These are phyloP conservation scores for Zymoseptoria ardabiliae DNA, from an alignment of 2,329 filamentous ascomycete genomes.

Conservation along the genomic window DNA sequence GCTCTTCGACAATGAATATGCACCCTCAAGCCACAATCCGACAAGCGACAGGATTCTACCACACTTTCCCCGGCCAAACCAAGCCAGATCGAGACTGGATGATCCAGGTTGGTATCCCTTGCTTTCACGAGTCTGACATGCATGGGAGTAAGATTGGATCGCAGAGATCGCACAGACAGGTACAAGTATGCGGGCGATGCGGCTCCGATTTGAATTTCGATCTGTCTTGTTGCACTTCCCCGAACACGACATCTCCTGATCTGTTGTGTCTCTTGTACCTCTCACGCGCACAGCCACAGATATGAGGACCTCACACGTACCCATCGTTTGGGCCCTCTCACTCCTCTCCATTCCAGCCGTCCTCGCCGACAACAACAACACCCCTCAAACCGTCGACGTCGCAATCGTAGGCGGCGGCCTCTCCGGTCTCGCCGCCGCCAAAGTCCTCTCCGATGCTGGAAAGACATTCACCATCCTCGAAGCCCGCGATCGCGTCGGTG, in stretches of 20 bases:
- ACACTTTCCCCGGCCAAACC: background rate
- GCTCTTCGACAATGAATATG: no score
- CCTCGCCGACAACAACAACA: background rate
- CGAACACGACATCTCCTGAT: background rate
- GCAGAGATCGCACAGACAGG: background rate
- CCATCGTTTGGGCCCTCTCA: background rate
- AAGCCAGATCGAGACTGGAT: background rate
- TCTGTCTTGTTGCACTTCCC: background rate
- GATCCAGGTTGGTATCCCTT: background rate
- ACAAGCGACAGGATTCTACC: background rate
- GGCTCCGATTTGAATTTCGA: background rate
- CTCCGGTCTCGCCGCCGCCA: constrained; percentile 22
- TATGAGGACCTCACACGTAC: background rate
- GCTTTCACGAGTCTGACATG: background rate
- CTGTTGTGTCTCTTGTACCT: background rate
- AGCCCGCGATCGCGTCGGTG: constrained; percentile 25
- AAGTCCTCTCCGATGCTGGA: constrained; percentile 15
- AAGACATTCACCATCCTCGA: constrained; percentile 20
- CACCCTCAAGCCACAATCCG: background rate
- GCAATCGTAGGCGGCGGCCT: constrained; percentile 20
- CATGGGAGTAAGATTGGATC: background rate
- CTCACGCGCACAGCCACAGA: background rate
- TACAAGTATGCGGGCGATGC: background rate
- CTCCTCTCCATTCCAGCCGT: background rate
- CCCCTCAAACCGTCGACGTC: constrained; percentile 1